A percentile compares a stretch with the other conserved stretches of the same genome.
Evolutionary conservation across 1,284 basidiomycete species (phyloP).

Genomic region (Bondarzewia mesenterica): DNA sequence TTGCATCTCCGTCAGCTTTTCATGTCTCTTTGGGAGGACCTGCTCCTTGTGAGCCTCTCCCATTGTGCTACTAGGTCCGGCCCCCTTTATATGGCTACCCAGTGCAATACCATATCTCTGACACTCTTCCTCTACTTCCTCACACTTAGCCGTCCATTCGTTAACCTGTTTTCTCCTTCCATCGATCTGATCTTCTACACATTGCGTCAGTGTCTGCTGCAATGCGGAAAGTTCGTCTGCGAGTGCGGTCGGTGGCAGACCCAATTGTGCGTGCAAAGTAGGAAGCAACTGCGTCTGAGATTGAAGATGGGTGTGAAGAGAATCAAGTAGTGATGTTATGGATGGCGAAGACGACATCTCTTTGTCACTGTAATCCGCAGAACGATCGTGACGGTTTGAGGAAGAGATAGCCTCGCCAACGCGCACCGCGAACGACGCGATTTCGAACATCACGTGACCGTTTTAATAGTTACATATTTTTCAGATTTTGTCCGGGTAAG

Average conservation of each 20-base stretch:
- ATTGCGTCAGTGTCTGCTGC: constrained; percentile 57
- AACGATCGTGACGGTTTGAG: not conserved
- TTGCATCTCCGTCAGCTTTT: constrained; percentile 55
- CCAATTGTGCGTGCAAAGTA: constrained; percentile 60
- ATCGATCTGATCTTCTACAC: constrained; percentile 65
- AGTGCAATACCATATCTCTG: constrained; percentile 54
- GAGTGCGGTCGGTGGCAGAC: constrained; percentile 63
- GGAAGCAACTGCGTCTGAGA: constrained; percentile 70
- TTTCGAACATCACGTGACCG: constrained; percentile 1
- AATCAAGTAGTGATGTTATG: constrained; percentile 58
- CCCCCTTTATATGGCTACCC: constrained; percentile 62
- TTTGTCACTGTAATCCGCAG: not conserved
- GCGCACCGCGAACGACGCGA: not conserved
- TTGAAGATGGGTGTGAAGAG: constrained; percentile 70
- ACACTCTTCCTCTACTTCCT: constrained; percentile 54
- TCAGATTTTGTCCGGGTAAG: not conserved
- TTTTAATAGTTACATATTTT: not conserved
- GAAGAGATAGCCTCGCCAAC: no score
- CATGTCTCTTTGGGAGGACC: constrained; percentile 59
- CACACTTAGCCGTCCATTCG: constrained; percentile 59
- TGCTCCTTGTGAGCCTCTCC: constrained; percentile 53
- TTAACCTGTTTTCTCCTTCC: constrained; percentile 60
- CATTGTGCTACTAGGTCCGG: constrained; percentile 34
- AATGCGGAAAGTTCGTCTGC: constrained; percentile 64
- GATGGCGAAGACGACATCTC: constrained; percentile 12